These are phyloP conservation scores for Clavulina sp. DNA, from an alignment of 768 basidiomycete genomes.

Conservation along the genomic window DNA sequence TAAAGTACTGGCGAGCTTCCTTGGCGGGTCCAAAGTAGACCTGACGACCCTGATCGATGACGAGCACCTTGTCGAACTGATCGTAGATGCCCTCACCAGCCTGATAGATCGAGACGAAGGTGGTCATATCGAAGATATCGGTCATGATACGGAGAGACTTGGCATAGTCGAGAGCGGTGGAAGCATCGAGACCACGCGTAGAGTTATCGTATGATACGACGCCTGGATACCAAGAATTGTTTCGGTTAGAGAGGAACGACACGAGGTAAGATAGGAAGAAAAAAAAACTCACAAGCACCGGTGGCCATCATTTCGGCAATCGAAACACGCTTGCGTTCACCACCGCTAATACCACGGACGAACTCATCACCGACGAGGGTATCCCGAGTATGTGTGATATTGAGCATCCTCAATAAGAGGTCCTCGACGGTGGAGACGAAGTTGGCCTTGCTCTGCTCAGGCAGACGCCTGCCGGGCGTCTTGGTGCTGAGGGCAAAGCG, in stretches of 20 bases:
- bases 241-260: constrained; percentile 19
- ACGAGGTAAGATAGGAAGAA: constrained; percentile 57
- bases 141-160: constrained; percentile 26
- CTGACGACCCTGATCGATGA: constrained; percentile 30
- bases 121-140: constrained; percentile 18
- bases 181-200: constrained; percentile 17
- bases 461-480: constrained; percentile 22
- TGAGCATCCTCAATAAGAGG: constrained; percentile 49
- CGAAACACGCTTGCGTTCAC: constrained; percentile 70
- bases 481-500: constrained; percentile 31
- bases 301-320: constrained; percentile 64
- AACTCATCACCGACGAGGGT: constrained; percentile 65
- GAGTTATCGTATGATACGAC: constrained; percentile 12
- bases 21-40: constrained; percentile 30
- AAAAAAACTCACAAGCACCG: constrained; percentile 22
- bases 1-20: constrained; percentile 28
- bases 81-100: constrained; percentile 1
- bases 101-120: constrained; percentile 8
- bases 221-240: constrained; percentile 11
- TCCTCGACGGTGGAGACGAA: constrained; percentile 28
- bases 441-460: constrained; percentile 19
- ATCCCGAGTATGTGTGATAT: constrained; percentile 50
- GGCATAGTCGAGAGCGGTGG: constrained; percentile 27
- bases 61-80: constrained; percentile 16
- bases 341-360: constrained; percentile 53